Conservation (phyloP, 257 asterid species). For the Plantago major region DNA sequence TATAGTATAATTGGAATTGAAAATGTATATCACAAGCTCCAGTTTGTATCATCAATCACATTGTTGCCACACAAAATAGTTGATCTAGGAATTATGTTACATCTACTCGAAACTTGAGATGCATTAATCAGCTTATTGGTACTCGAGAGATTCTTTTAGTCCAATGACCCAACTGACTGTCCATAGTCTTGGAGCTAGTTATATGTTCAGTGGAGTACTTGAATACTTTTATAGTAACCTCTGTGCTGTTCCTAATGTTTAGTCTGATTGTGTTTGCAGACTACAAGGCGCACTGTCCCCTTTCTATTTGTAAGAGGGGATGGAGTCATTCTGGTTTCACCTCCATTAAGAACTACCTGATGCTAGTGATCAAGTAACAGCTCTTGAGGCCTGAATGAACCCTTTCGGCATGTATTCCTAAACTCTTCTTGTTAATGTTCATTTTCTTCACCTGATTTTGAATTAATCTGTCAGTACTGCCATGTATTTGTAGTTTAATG, state of each 20-base stretch:
- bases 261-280: constrained; percentile 31
- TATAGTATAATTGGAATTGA: too few species aligned
- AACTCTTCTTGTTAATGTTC: neutral
- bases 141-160: too few species aligned
- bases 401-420: constrained; percentile 12
- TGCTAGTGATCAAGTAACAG: constrained; percentile 18
- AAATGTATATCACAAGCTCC: too few species aligned
- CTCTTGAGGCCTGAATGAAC: constrained; percentile 8
- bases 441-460: constrained; percentile 1
- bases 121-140: too few species aligned
- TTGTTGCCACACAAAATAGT: too few species aligned
- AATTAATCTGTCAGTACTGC: constrained; percentile 12
- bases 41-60: too few species aligned
- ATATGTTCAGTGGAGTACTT: too few species aligned
- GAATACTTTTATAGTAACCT: neutral
- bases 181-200: too few species aligned
- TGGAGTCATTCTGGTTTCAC: constrained; percentile 93
- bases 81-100: too few species aligned
- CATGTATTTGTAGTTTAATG: constrained; percentile 13
- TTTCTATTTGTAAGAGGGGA: constrained; percentile 95
- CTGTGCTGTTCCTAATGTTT: neutral
- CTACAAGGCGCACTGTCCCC: constrained; percentile 73
- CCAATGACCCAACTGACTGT: too few species aligned
- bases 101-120: too few species aligned
- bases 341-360: constrained; percentile 87